Conservation (phyloP, 345 rosid species). For the Salix udensis region DNA sequence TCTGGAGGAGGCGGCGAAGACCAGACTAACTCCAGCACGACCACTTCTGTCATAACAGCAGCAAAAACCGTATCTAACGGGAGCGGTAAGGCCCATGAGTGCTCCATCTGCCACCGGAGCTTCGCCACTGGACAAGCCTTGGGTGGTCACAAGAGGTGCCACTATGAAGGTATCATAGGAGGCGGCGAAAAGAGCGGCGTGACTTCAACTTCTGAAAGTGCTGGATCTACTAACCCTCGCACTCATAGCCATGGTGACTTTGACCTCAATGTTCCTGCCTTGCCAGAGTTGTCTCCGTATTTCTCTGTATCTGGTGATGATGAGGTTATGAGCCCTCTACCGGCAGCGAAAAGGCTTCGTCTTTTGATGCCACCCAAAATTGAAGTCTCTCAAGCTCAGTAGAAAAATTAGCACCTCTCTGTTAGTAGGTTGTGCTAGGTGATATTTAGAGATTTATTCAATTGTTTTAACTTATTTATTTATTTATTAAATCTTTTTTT, state of each 20-base stretch:
- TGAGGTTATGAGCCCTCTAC: constrained; percentile 32
- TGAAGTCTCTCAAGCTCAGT: constrained; percentile 1
- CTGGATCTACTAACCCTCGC: constrained; percentile 17
- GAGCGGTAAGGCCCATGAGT: constrained; percentile 22
- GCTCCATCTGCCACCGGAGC: constrained; percentile 24
- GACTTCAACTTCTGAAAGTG: constrained; percentile 18
- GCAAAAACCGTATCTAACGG: neutral
- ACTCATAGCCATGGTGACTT: constrained; percentile 11
- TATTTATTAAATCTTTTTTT: neutral
- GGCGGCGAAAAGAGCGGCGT: constrained; percentile 20
- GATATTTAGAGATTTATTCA: neutral
- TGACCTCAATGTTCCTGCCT: constrained; percentile 32
- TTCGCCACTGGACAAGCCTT: constrained; percentile 40
- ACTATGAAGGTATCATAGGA: constrained; percentile 22
- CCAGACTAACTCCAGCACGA: neutral
- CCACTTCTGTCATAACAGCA: neutral
- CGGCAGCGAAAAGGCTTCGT: constrained; percentile 25
- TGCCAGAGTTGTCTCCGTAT: constrained; percentile 23
- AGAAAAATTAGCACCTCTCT: neutral
- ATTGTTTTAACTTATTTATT: neutral
- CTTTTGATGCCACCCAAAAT: neutral
- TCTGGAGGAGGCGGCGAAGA: constrained; percentile 9
- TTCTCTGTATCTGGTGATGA: constrained; percentile 24
- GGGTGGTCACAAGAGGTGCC: constrained; percentile 52
- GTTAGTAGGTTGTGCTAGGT: neutral